Evolutionary conservation across 1,284 basidiomycete species (phyloP).

Genomic region (Ustilago loliicola): DNA sequence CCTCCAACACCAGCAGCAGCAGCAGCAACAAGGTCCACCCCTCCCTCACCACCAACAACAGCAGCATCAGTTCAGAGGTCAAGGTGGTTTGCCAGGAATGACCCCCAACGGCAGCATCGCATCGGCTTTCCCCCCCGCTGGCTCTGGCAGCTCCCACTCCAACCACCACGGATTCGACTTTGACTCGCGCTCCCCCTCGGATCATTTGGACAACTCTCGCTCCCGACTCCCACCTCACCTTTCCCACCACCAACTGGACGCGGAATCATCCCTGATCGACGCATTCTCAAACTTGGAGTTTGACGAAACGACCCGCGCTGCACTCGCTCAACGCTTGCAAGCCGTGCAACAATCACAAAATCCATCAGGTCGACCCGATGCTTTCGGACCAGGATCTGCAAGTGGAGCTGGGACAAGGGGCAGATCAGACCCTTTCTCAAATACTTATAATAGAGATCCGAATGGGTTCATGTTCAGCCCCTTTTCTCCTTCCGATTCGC

Average conservation of each 20-base stretch:
- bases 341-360: conserved; percentile 9
- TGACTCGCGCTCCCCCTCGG: conserved; percentile 16
- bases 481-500: conserved; percentile 56
- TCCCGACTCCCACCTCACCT: conserved; percentile 15
- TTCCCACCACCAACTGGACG: conserved; percentile 10
- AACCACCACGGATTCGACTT: conserved; percentile 35
- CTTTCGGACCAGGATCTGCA: too few species aligned
- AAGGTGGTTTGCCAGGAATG: conserved; percentile 16
- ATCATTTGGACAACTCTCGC: too few species aligned
- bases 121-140: too few species aligned
- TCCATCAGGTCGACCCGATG: not conserved
- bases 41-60: conserved; percentile 18
- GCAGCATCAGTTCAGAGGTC: conserved; percentile 28
- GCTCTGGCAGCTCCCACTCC: conserved; percentile 30
- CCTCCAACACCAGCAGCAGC: conserved; percentile 39
- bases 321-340: conserved; percentile 30
- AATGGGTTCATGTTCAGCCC: conserved; percentile 58
- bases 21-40: conserved; percentile 17
- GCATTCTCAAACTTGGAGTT: conserved; percentile 46
- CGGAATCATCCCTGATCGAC: conserved; percentile 39
- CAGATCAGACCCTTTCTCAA: conserved; percentile 25
- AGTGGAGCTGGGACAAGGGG: not conserved
- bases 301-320: conserved; percentile 29
- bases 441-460: conserved; percentile 43
- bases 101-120: conserved; percentile 13